Evolutionary conservation across 768 basidiomycete species (phyloP).

Genomic region (Hygrophorus russula): DNA sequence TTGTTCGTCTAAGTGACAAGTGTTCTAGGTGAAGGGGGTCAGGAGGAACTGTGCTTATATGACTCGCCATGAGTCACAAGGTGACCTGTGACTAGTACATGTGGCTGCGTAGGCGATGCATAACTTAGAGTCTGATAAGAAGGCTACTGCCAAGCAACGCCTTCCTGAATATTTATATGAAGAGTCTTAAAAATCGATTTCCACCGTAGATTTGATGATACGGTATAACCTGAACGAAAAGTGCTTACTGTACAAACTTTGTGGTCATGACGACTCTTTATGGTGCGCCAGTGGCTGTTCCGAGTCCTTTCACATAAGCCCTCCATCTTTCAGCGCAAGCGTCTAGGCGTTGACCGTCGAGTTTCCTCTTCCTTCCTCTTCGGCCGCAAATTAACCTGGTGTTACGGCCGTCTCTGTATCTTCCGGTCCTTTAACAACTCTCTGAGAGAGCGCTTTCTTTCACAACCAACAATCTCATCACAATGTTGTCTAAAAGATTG

Average conservation of each 20-base stretch:
- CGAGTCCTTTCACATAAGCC: conserved; percentile 16
- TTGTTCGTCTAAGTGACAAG: not conserved
- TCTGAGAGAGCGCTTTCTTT: conserved; percentile 37
- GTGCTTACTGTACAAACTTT: too few species aligned
- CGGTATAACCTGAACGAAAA: too few species aligned
- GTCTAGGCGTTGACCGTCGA: conserved; percentile 62
- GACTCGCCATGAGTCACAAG: not conserved
- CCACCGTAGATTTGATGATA: too few species aligned
- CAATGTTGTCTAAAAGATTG: conserved; percentile 65
- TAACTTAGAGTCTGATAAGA: too few species aligned
- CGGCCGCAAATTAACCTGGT: conserved; percentile 18
- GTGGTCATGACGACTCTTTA: too few species aligned
- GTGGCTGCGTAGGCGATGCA: too few species aligned
- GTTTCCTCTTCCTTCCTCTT: conserved; percentile 18
- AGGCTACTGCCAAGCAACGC: too few species aligned
- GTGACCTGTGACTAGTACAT: too few species aligned
- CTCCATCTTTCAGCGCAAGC: conserved; percentile 30
- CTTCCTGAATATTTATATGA: too few species aligned
- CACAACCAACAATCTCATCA: conserved; percentile 13
- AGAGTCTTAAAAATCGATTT: too few species aligned
- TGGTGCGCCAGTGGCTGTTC: too few species aligned
- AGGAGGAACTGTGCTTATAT: not conserved
- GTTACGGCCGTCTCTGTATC: conserved; percentile 31
- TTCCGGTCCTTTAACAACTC: conserved; percentile 27
- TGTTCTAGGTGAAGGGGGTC: not conserved